Base-by-base conservation (phyloP, 305 asterid genomes). In the Petunia hybrid region DNA sequence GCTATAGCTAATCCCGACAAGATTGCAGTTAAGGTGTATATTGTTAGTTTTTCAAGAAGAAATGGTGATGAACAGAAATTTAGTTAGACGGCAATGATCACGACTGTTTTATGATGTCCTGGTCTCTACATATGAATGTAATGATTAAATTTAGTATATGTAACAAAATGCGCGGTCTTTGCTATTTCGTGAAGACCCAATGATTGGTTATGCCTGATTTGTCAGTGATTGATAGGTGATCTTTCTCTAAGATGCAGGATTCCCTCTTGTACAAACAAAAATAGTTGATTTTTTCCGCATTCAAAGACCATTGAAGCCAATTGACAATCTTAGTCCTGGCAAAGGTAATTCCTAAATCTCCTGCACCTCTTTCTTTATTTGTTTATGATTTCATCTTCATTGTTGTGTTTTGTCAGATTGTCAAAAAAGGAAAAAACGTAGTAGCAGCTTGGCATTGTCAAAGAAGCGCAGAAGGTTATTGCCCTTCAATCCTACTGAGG, bases 231-330 rank as follows among this genome's bases (percentile, higher is more conserved):
- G 78, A 53, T 74, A 51, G 8, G 38, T 74, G 35, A 1, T 13
- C 51, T 9, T n/a, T 51, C 31, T 79, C 48, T 22, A 63, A 38
- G 38, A 31, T 87, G 90, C 94, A 95, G 98, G 76, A 7, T 86
- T 93, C 81, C 90, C 95, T 64, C 90, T 93, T 0, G 86, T 93
- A 53, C 99, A 95, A 80, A 95, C 98, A 59, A 95, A 90, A 83
- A 95, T 93, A 53, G 85, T 92, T 8, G 95, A 95, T 68, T 95
- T 95, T 80, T 95, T 95, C 84, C 91, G 98, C 13, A 92, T 93
- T 48, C 91, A 83, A 86, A 88, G 91, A 83, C 81, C 81, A 45
- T 85, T 92, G 3, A 82, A 79, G 36, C 83, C 94, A 8, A 39
- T 69, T 1, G 90, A 87, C 69, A 84, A 83, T 43, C 81, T 80